These are phyloP conservation scores for Ophiocordyceps unilateralis DNA, from an alignment of 2,329 filamentous ascomycete genomes.

Conservation along the genomic window DNA sequence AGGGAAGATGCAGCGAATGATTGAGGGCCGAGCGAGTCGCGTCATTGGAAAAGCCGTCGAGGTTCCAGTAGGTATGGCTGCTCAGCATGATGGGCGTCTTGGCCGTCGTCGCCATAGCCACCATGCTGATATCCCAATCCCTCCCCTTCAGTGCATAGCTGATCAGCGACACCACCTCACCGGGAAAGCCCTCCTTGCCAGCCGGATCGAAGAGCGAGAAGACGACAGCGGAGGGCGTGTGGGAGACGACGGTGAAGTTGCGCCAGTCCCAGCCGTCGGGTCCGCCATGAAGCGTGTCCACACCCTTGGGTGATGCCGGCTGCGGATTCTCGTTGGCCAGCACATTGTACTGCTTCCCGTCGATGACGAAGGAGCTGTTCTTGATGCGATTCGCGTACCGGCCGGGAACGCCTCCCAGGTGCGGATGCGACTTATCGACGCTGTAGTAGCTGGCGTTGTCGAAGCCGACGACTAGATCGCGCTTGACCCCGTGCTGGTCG, in stretches of 20 bases:
- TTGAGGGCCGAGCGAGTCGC: slow-evolving; percentile 48
- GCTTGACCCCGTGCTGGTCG: slow-evolving; percentile 48
- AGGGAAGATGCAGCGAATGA: slow-evolving; percentile 57
- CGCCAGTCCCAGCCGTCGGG: slow-evolving; percentile 59
- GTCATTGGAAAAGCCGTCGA: slow-evolving; percentile 63
- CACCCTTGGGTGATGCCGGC: slow-evolving; percentile 28
- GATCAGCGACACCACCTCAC: slow-evolving; percentile 56
- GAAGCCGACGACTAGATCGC: slow-evolving; percentile 57
- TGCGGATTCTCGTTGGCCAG: slow-evolving; percentile 46
- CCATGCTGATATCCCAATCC: slow-evolving; percentile 58
- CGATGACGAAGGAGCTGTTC: slow-evolving; percentile 56
- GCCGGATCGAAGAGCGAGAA: slow-evolving; percentile 59
- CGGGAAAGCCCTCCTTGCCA: slow-evolving; percentile 62
- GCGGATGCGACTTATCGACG: slow-evolving; percentile 46
- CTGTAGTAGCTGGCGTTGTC: slow-evolving; percentile 60
- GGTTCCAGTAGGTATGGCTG: slow-evolving; percentile 63
- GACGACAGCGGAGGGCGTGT: slow-evolving; percentile 51
- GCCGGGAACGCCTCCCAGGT: slow-evolving; percentile 57
- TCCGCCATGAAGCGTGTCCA: slow-evolving; percentile 53
- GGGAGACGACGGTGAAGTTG: slow-evolving; percentile 59
- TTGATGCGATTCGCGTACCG: slow-evolving; percentile 70
- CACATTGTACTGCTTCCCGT: slow-evolving; percentile 42
- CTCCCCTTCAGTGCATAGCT: slow-evolving; percentile 53
- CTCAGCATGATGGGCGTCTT: slow-evolving; percentile 73
- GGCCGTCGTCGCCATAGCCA: slow-evolving; percentile 52